phyloP scores from a whole-genome alignment of 73 alveolate species.

The Paramecium bursaria region DNA sequence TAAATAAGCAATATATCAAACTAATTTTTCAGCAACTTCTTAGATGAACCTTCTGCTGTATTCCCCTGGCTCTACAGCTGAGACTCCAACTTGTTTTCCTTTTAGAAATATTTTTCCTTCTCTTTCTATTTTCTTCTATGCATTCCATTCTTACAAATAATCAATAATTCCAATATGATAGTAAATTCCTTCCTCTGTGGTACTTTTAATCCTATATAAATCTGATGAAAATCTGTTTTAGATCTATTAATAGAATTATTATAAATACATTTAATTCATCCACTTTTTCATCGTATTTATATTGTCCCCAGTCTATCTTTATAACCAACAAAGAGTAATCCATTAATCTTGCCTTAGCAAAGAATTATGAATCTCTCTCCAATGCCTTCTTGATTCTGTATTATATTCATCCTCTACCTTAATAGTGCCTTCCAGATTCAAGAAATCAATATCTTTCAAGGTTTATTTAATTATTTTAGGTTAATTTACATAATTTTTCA shows the following conservation, averaged over 20 bases:
- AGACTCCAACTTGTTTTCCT: no score
- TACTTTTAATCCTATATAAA: no score
- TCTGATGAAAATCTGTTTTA: no score
- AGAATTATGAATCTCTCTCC: conserved; percentile 5
- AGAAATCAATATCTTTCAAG: no score
- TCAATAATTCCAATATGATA: conserved; percentile 92
- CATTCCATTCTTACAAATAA: conserved; percentile 87
- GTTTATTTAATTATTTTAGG: no score
- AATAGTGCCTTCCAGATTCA: no score
- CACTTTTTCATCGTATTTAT: neutral
- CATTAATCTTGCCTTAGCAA: conserved; percentile 7
- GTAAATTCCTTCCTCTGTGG: conserved; percentile 72
- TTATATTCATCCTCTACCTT: neutral
- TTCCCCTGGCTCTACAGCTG: no score
- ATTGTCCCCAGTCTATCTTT: conserved; percentile 43
- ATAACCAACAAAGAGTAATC: conserved; percentile 68
- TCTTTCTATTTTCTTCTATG: conserved; percentile 82
- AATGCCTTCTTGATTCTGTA: neutral
- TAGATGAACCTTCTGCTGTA: no score
- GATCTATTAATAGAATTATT: conserved; percentile 44
- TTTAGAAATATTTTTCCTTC: conserved; percentile 75
- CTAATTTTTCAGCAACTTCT: no score
- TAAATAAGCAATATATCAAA: no score
- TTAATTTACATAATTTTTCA: no score
- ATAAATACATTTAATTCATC: neutral